Evolutionary conservation across 2,329 filamentous ascomycete species (phyloP), one percentile per base, ranked within the genome.

Genomic region (Penicillium fuscoglaucum): DNA sequence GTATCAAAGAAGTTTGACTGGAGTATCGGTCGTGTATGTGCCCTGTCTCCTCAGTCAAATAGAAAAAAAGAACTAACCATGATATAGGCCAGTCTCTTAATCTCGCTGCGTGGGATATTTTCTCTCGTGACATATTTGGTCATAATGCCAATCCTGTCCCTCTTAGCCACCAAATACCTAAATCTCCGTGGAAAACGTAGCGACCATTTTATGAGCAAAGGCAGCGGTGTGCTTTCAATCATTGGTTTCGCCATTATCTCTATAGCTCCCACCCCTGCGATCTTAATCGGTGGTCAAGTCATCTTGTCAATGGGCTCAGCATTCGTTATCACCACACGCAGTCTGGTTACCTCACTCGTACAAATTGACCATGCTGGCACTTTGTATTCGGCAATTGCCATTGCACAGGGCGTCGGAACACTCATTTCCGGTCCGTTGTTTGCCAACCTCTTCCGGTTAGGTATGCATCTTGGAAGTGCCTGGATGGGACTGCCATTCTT

Each of bases 401-500:
- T 73, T 28, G 60, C 64, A 8, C 56, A 59, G 13, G 61, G 65
- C 4, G 7, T 69, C 5, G 68, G 69, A 4, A 53, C 41, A 10
- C 48, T 72, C 7, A 35, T 70, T n/a, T 62, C 69, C 0, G 66
- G 68, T 2, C 70, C 70, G 4, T 53, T 68, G 19, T 67, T 72
- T 24, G 68, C 68, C 29, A 66, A 69, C 24, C 52, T 69, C 13
- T 72, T 69, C 57, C 56, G 49, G 9, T 41, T 64, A 15, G 68
- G 69, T 2, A 61, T 72, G 66, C 67, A 65, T 50, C 52, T 68
- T 7, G 68, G 70, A 31, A 45, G 58, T 41, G 58, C 51, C 9
- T 72, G 68, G 68, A 61, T 68, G 49, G 70, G 70, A 8, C 52
- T 72, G 12, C 69, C 69, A 2, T 72, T 70, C 58, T 46, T 69